Evolutionary conservation across 129 eudicot genomes (phyloP).

Genomic region (Flaveria robusta): DNA sequence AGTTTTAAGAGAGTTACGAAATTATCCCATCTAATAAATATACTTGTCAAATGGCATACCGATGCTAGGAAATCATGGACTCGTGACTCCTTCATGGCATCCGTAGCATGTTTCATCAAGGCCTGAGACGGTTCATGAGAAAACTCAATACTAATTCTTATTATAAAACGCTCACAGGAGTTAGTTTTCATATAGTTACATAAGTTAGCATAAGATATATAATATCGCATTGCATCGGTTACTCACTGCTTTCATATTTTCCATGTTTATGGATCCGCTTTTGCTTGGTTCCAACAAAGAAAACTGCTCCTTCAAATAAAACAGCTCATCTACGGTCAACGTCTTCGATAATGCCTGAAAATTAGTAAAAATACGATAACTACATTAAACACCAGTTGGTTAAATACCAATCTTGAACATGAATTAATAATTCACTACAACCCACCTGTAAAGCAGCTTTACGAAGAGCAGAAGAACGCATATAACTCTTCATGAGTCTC

Average conservation of each 20-base stretch:
- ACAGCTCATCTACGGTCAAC: slow-evolving; percentile 75
- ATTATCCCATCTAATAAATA: too few species aligned
- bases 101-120: slow-evolving; percentile 80
- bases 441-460: slow-evolving; percentile 90
- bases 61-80: slow-evolving; percentile 74
- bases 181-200: background rate
- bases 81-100: slow-evolving; percentile 96
- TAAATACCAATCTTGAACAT: background rate
- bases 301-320: slow-evolving; percentile 76
- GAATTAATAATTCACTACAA: background rate
- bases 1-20: background rate
- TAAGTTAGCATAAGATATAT: slow-evolving; percentile 12
- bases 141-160: background rate
- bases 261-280: slow-evolving; percentile 81
- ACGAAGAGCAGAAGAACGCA: slow-evolving; percentile 89
- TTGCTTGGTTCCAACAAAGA: slow-evolving; percentile 74
- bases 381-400: slow-evolving; percentile 4
- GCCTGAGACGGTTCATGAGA: slow-evolving; percentile 49
- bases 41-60: slow-evolving; percentile 39
- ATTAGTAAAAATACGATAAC: background rate
- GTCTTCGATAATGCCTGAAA: slow-evolving; percentile 92
- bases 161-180: background rate
- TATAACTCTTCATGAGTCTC: slow-evolving; percentile 78
- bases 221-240: background rate
- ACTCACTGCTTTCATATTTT: slow-evolving; percentile 75